Conservation (phyloP, 2,329 filamentous ascomycete species). For the Emergomyces orientalis region DNA sequence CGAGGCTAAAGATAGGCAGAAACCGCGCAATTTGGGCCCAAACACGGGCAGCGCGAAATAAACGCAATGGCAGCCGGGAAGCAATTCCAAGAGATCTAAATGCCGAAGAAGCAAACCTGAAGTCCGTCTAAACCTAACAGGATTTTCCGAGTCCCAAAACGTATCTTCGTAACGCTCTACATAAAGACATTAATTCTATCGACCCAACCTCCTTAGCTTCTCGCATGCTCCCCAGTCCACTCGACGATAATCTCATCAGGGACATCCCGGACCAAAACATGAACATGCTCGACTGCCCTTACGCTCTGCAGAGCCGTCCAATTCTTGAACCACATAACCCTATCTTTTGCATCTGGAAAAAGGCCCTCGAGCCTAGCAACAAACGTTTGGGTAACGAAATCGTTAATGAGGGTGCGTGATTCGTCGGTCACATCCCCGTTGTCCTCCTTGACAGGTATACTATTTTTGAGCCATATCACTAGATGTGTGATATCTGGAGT, state of each 20-base stretch:
- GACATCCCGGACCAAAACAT: constrained; percentile 45
- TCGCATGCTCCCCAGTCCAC: constrained; percentile 34
- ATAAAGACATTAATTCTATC: background rate
- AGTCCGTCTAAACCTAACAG: background rate
- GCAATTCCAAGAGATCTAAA: too few relatives aligned
- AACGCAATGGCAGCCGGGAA: background rate
- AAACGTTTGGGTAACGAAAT: constrained; percentile 44
- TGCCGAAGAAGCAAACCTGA: background rate
- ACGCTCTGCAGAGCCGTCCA: constrained; percentile 54
- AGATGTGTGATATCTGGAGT: constrained; percentile 47
- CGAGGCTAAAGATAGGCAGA: background rate
- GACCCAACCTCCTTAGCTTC: background rate
- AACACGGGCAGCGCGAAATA: background rate
- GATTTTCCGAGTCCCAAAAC: background rate
- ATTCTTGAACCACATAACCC: constrained; percentile 58
- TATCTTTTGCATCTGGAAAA: constrained; percentile 29
- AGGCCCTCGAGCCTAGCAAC: constrained; percentile 34
- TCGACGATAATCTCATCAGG: constrained; percentile 36
- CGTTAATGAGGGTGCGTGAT: constrained; percentile 40
- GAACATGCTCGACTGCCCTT: constrained; percentile 48
- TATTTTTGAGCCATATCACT: constrained; percentile 48
- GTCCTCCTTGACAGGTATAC: constrained; percentile 37
- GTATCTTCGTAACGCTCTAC: background rate
- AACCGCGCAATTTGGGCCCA: background rate
- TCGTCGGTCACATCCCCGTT: constrained; percentile 45